These are phyloP conservation scores for Tarenaya hassleriana DNA, from an alignment of 345 rosid species.

Conservation along the genomic window DNA sequence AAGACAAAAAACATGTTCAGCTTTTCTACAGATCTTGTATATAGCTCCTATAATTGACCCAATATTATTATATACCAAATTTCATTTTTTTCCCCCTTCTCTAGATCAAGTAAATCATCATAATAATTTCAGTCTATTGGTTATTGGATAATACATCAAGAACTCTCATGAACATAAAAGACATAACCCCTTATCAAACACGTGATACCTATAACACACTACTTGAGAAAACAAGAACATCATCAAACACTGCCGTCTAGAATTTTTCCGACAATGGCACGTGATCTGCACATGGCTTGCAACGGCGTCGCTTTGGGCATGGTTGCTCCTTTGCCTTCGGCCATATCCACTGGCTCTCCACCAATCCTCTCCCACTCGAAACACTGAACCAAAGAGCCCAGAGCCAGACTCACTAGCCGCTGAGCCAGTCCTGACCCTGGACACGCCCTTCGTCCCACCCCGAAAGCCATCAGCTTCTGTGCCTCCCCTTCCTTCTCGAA, in stretches of 20 bases:
- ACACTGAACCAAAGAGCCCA: constrained; percentile 44
- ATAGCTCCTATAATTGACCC: too few species aligned
- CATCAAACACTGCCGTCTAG: background rate
- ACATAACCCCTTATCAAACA: too few species aligned
- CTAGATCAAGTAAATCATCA: too few species aligned
- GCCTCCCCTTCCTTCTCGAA: constrained; percentile 28
- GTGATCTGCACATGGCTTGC: constrained; percentile 37
- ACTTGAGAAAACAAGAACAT: too few species aligned
- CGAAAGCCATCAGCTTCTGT: constrained; percentile 36
- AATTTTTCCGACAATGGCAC: constrained; percentile 13
- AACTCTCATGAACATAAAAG: too few species aligned
- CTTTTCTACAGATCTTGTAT: too few species aligned
- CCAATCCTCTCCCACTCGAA: constrained; percentile 45
- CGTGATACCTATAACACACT: too few species aligned
- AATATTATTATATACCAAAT: too few species aligned
- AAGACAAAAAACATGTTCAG: too few species aligned
- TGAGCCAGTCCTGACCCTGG: constrained; percentile 42
- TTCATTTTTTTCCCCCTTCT: too few species aligned
- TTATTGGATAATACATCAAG: too few species aligned
- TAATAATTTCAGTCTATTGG: too few species aligned
- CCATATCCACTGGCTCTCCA: constrained; percentile 32
- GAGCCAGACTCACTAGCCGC: constrained; percentile 27
- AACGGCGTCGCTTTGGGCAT: constrained; percentile 40
- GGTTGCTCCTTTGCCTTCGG: constrained; percentile 30
- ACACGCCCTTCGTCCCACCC: constrained; percentile 47